phyloP scores from a whole-genome alignment of 768 basidiomycete species.

The Auricularia heimuer region DNA sequence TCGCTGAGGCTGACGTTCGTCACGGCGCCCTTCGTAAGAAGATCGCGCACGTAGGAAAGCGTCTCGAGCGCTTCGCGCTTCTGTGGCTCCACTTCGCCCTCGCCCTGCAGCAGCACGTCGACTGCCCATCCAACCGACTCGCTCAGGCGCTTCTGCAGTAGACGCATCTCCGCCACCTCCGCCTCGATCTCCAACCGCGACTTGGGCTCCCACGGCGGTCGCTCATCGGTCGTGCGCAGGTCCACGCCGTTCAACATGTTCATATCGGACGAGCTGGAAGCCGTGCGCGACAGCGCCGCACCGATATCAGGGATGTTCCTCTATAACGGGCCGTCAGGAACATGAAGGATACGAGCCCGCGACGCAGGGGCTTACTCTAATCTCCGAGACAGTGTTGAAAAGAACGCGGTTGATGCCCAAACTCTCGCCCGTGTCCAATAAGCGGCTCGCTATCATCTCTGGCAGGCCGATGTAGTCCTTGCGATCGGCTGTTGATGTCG shows the following conservation, averaged over 20 bases:
- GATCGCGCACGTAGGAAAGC: slow-evolving; percentile 66
- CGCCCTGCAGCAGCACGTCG: slow-evolving; percentile 49
- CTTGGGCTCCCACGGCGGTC: slow-evolving; percentile 59
- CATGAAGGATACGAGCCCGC: slow-evolving; percentile 7
- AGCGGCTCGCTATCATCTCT: slow-evolving; percentile 61
- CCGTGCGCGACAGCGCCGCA: slow-evolving; percentile 51
- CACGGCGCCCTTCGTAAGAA: slow-evolving; percentile 43
- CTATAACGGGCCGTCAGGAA: slow-evolving; percentile 27
- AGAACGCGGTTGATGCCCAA: slow-evolving; percentile 78
- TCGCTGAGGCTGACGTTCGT: slow-evolving; percentile 16
- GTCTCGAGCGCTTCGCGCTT: slow-evolving; percentile 62
- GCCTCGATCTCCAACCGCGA: slow-evolving; percentile 62
- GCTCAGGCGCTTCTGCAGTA: slow-evolving; percentile 55
- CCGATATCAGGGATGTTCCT: slow-evolving; percentile 82
- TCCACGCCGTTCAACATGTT: background rate
- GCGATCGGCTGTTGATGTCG: background rate
- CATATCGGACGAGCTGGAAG: slow-evolving; percentile 22
- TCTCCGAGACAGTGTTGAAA: slow-evolving; percentile 69
- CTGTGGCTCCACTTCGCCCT: slow-evolving; percentile 33
- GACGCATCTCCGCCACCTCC: slow-evolving; percentile 44
- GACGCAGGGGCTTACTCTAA: slow-evolving; percentile 41
- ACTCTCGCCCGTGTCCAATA: slow-evolving; percentile 68
- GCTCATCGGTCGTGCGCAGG: slow-evolving; percentile 31
- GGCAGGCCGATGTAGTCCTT: slow-evolving; percentile 43
- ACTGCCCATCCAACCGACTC: slow-evolving; percentile 67